These are phyloP conservation scores for Chloris gayana DNA, from an alignment of 176 grass and related monocot species.

Conservation along the genomic window DNA sequence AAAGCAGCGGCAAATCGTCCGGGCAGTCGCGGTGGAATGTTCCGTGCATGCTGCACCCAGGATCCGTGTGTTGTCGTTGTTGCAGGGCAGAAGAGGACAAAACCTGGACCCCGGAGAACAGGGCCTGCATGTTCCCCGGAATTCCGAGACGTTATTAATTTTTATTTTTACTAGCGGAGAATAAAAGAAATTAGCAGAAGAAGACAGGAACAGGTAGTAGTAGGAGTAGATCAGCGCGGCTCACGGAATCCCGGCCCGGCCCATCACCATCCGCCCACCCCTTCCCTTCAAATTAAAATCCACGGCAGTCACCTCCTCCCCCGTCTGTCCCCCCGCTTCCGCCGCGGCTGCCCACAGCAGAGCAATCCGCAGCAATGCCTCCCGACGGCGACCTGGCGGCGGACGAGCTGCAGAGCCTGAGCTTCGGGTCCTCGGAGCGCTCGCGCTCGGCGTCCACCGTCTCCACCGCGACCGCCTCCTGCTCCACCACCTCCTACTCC, in stretches of 20 bases:
- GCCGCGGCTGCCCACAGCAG: not conserved
- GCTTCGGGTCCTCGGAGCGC: slow-evolving; percentile 79
- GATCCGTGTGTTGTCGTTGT: not conserved
- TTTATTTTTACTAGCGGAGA: not conserved
- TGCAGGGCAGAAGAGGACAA: not conserved
- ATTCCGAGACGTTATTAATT: not conserved
- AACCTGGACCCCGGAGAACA: slow-evolving; percentile 29
- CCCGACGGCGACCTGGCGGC: slow-evolving; percentile 36
- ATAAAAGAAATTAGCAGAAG: too few species aligned
- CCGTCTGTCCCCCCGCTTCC: not conserved
- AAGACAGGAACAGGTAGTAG: not conserved
- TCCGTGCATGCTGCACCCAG: not conserved
- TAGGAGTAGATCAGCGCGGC: not conserved
- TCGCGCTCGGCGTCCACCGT: slow-evolving; percentile 80
- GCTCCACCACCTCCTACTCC: slow-evolving; percentile 76
- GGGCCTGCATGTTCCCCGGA: slow-evolving; percentile 47
- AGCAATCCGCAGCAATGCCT: not conserved
- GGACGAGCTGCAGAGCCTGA: slow-evolving; percentile 94
- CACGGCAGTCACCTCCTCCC: not conserved
- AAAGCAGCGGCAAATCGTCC: not conserved
- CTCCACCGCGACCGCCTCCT: slow-evolving; percentile 62
- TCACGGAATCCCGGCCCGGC: slow-evolving; percentile 57
- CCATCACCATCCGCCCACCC: slow-evolving; percentile 25
- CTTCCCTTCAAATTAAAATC: slow-evolving; percentile 57
- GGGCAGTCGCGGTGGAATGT: slow-evolving; percentile 7